Conservation (phyloP, 495 filamentous ascomycete species). For the Amniculicola lignicola region DNA sequence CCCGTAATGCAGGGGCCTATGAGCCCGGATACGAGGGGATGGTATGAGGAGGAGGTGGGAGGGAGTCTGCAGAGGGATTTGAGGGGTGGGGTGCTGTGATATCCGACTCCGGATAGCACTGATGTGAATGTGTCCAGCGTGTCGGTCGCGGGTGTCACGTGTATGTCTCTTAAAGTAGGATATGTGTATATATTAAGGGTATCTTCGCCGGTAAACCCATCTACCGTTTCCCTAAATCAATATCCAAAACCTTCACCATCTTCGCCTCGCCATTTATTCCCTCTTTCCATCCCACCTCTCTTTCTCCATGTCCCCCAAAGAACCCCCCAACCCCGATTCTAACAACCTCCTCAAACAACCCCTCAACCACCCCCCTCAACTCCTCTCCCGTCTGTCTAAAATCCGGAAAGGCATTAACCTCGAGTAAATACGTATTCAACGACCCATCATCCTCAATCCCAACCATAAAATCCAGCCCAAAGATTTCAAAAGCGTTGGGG, state of each 20-base stretch:
- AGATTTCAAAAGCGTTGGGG: conserved; percentile 85
- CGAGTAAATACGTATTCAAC: conserved; percentile 69
- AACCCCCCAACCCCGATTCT: conserved; percentile 62
- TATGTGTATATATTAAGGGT: too few relatives aligned
- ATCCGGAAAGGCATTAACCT: conserved; percentile 97
- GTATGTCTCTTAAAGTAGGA: too few relatives aligned
- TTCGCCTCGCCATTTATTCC: conserved; percentile 33
- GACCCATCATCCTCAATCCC: conserved; percentile 46
- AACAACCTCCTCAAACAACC: conserved; percentile 72
- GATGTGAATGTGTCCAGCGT: too few relatives aligned
- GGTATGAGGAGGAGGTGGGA: conserved; percentile 19
- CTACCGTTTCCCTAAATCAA: conserved; percentile 58
- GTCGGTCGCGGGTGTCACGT: too few relatives aligned
- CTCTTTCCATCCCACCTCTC: too few relatives aligned
- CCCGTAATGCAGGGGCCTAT: not conserved
- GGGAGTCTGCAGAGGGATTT: not conserved
- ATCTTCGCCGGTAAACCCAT: too few relatives aligned
- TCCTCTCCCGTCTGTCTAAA: conserved; percentile 84
- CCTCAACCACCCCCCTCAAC: conserved; percentile 64
- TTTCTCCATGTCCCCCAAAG: conserved; percentile 46
- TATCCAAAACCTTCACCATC: conserved; percentile 56
- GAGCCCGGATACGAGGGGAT: not conserved
- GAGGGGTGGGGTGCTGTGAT: conserved; percentile 2
- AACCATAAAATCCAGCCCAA: conserved; percentile 86
- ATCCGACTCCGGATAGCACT: too few relatives aligned